phyloP scores from a whole-genome alignment of 225 moss, liverwort and hornwort species.

The Thuidium tamariscinum region DNA sequence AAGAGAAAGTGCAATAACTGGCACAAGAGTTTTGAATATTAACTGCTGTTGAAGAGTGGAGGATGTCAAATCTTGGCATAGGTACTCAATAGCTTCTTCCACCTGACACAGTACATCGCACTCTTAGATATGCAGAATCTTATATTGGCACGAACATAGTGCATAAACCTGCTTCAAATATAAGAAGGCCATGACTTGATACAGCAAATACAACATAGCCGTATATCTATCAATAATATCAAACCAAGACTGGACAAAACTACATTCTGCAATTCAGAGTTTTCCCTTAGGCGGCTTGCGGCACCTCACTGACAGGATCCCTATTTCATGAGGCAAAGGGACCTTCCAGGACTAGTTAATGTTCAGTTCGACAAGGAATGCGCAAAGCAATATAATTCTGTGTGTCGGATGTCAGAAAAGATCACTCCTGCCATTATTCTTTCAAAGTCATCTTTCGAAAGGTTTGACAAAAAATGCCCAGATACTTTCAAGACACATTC shows the following conservation, averaged over 20 bases:
- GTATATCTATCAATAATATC: background rate
- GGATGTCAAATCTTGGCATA: constrained; percentile 43
- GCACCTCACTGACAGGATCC: background rate
- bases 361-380: background rate
- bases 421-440: background rate
- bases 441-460: background rate
- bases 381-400: background rate
- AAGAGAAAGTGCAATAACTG: background rate
- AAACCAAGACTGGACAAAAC: background rate
- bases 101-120: constrained; percentile 27
- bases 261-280: background rate
- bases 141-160: background rate
- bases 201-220: background rate
- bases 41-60: constrained; percentile 57
- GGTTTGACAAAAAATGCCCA: background rate
- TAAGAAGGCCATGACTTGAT: background rate
- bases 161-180: background rate
- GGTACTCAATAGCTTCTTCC: constrained; percentile 73
- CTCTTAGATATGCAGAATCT: background rate
- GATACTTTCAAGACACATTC: background rate
- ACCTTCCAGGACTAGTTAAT: background rate
- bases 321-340: background rate
- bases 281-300: background rate
- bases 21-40: constrained; percentile 3
- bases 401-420: background rate